phyloP scores from a whole-genome alignment of 1,139 yeast genomes.

The Blastobotrys arbuscula region DNA sequence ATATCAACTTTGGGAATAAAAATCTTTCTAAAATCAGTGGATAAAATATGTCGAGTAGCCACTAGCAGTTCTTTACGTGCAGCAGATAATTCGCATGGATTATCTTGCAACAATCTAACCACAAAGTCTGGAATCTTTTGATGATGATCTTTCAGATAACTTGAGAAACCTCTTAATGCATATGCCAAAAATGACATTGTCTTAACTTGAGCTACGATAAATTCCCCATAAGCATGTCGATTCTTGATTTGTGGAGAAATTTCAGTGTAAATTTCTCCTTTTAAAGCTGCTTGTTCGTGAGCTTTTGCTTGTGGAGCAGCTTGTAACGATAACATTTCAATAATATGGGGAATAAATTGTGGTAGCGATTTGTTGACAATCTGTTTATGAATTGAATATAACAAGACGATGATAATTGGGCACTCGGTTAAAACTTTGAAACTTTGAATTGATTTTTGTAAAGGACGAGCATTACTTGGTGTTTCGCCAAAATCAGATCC shows the following conservation, averaged over 20 bases:
- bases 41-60: slow-evolving; percentile 88
- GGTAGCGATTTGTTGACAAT: slow-evolving; percentile 69
- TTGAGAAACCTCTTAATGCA: slow-evolving; percentile 79
- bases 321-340: slow-evolving; percentile 67
- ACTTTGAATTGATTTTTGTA: slow-evolving; percentile 61
- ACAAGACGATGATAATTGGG: slow-evolving; percentile 91
- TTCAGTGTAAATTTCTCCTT: slow-evolving; percentile 49
- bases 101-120: slow-evolving; percentile 80
- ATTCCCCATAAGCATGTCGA: slow-evolving; percentile 79
- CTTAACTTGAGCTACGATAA: slow-evolving; percentile 91
- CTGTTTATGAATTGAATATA: slow-evolving; percentile 80
- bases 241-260: slow-evolving; percentile 66
- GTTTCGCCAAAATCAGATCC: slow-evolving; percentile 32
- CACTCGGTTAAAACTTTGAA: slow-evolving; percentile 94
- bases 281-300: slow-evolving; percentile 52
- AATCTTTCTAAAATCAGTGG: slow-evolving; percentile 77
- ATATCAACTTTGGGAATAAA: slow-evolving; percentile 84
- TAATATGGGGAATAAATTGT: slow-evolving; percentile 73
- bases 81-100: slow-evolving; percentile 92
- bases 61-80: slow-evolving; percentile 91
- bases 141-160: slow-evolving; percentile 58
- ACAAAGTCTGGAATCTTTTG: slow-evolving; percentile 79
- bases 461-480: slow-evolving; percentile 36
- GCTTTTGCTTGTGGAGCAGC: slow-evolving; percentile 71
- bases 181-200: slow-evolving; percentile 95